Evolutionary conservation across 129 eudicot species (phyloP).

Genomic region (Flaveria linearis): DNA sequence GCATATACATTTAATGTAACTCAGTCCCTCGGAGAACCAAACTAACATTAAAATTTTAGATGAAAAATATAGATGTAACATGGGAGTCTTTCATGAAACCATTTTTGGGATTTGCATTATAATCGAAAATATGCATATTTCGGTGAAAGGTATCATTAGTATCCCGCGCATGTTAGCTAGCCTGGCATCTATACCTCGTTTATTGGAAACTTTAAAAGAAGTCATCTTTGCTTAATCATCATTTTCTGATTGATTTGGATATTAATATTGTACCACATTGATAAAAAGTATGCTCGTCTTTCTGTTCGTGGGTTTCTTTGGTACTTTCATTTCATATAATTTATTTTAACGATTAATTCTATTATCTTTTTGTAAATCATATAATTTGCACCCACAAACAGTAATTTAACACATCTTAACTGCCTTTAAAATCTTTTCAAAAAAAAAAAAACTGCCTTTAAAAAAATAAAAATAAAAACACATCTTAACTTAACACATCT

Average conservation of each 20-base stretch:
- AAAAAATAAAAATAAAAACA: too few relatives aligned
- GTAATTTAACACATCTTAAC: too few relatives aligned
- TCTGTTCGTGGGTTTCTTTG: too few relatives aligned
- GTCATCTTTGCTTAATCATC: constrained; percentile 4
- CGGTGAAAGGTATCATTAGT: constrained; percentile 29
- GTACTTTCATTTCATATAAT: too few relatives aligned
- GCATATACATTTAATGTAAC: constrained; percentile 6
- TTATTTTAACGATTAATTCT: too few relatives aligned
- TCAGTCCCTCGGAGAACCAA: not conserved
- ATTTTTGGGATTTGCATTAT: constrained; percentile 31
- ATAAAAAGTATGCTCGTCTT: constrained; percentile 20
- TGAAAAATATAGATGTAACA: constrained; percentile 10
- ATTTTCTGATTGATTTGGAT: constrained; percentile 32
- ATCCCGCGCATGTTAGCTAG: constrained; percentile 36
- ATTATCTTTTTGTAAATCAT: too few relatives aligned
- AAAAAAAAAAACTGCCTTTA: too few relatives aligned
- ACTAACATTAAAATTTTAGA: not conserved
- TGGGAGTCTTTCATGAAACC: constrained; percentile 15
- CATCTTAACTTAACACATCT: too few relatives aligned
- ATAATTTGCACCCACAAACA: too few relatives aligned
- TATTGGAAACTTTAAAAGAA: constrained; percentile 25
- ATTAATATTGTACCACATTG: not conserved
- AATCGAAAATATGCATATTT: constrained; percentile 33
- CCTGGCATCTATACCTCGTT: constrained; percentile 26
- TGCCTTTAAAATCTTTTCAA: too few relatives aligned